Base-by-base conservation (phyloP, 257 asterid genomes). In the Fraxinus anomala region DNA sequence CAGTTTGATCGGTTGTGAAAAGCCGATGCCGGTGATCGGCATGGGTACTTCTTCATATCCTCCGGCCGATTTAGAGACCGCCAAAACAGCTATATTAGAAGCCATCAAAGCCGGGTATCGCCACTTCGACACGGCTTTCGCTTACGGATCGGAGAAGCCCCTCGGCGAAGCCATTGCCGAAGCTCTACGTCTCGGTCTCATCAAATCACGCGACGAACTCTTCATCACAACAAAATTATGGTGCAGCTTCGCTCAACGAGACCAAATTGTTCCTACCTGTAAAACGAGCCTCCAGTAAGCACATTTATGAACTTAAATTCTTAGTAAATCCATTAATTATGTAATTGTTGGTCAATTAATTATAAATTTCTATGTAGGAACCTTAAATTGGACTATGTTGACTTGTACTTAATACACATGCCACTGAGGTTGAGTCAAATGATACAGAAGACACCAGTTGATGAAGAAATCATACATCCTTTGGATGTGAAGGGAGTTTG, bases 211-310 rank as follows among this genome's bases (percentile, higher is more conserved):
- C 67, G 85, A 84, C 28, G 87, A 91, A 21, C 87, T 91, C 75
- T 91, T 91, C 80, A 80, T 91, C 79, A 91, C 95, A 0, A 88
- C 97, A 24, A 91, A 91, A 81, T 75, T 91, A 0, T 90, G 93
- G 93, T 70, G 83, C 30, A 83, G 84, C 68, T 89, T 82, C 65
- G 83, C 95, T 12, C 84, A 86, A 1, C 92, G 42, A 0, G 73
- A 77, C 61, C 92, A 87, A 70, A 33, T 88, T 14, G 93, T 91
- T 4, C 84, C 88, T n/a, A 89, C 93, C 36, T 86, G 91, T 49
- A 78, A 81, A 80, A 83, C 75, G 73, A 87, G 93, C 82, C 93
- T 91, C 72, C 82, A 81, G 90, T 87, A 74, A 88, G 91, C 11
- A 0, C 31, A 28, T 2, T 12, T 11, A n/a, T 24, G 10, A 40